phyloP scores from a whole-genome alignment of 306 rosid genomes.

The Comarum palustre region DNA sequence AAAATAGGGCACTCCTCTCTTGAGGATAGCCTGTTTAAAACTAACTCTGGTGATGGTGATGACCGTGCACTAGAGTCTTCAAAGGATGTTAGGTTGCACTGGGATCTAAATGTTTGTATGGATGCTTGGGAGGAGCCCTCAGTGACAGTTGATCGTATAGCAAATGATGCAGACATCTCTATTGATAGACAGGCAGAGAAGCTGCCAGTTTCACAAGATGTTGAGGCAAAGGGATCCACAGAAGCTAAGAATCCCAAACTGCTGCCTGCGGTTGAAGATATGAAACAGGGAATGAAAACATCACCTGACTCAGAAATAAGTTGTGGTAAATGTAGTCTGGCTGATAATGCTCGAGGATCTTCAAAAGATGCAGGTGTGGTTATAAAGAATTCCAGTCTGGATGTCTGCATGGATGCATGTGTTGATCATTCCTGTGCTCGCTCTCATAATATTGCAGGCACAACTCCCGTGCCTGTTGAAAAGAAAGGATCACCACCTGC shows the following conservation, averaged over 20 bases:
- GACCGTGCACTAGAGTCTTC: constrained; percentile 11
- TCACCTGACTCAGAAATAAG: constrained; percentile 10
- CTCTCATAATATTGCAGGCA: not conserved
- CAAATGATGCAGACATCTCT: constrained; percentile 10
- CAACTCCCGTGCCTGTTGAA: constrained; percentile 2
- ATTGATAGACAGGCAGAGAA: constrained; percentile 3
- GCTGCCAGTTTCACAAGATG: constrained; percentile 17
- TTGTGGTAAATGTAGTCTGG: constrained; percentile 3
- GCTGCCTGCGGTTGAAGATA: constrained; percentile 4
- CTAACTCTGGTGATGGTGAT: constrained; percentile 5
- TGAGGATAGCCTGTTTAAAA: constrained; percentile 5
- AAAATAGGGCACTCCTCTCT: not conserved
- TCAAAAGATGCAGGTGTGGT: constrained; percentile 7
- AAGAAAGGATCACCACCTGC: not conserved
- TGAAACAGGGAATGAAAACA: constrained; percentile 14
- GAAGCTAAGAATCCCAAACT: constrained; percentile 11
- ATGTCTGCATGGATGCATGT: constrained; percentile 11
- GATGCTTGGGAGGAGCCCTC: constrained; percentile 38
- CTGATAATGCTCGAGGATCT: constrained; percentile 17
- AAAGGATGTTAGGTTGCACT: constrained; percentile 35
- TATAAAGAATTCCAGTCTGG: not conserved
- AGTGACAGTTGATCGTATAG: constrained; percentile 11
- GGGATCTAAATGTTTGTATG: constrained; percentile 40
- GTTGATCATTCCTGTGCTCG: not conserved
- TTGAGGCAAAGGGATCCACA: constrained; percentile 4